These are phyloP conservation scores for Fusarium avenaceum DNA, from an alignment of 2,329 filamentous ascomycete species.

Conservation along the genomic window DNA sequence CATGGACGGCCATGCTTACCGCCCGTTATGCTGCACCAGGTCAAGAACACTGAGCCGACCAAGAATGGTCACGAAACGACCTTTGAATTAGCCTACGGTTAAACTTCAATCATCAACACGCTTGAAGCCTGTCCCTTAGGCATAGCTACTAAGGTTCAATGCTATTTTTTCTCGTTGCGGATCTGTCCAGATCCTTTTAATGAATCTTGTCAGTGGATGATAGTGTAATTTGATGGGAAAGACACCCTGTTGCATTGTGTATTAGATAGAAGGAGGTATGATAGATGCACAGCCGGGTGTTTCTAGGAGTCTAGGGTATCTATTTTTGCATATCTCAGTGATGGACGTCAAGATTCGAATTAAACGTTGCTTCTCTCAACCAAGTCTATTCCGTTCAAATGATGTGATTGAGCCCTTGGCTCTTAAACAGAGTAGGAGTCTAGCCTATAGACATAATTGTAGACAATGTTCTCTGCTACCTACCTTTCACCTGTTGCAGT, in stretches of 20 bases:
- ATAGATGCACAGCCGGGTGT: slow-evolving; percentile 48
- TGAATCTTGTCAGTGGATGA: slow-evolving; percentile 7
- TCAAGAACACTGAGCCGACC: slow-evolving; percentile 70
- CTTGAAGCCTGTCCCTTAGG: not conserved
- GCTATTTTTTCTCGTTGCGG: slow-evolving; percentile 14
- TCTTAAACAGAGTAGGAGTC: not conserved
- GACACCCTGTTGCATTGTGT: slow-evolving; percentile 37
- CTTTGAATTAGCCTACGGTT: slow-evolving; percentile 58
- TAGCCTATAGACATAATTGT: not conserved
- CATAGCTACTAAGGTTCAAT: slow-evolving; percentile 10
- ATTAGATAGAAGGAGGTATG: slow-evolving; percentile 31
- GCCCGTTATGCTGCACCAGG: slow-evolving; percentile 69
- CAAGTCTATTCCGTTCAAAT: not conserved
- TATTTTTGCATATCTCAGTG: slow-evolving; percentile 21
- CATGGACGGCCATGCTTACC: slow-evolving; percentile 71
- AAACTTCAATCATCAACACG: slow-evolving; percentile 26
- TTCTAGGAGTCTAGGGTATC: slow-evolving; percentile 38
- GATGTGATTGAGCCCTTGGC: not conserved
- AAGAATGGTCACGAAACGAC: slow-evolving; percentile 57
- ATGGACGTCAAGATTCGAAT: not conserved
- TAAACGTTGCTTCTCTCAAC: not conserved
- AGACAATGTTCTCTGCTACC: not conserved
- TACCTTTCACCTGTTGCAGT: not conserved
- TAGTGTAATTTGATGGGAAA: slow-evolving; percentile 40
- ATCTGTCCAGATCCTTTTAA: slow-evolving; percentile 18